Evolutionary conservation across 306 rosid species (phyloP), one percentile per base, ranked within the genome.

Genomic region (Rosa multiflora): DNA sequence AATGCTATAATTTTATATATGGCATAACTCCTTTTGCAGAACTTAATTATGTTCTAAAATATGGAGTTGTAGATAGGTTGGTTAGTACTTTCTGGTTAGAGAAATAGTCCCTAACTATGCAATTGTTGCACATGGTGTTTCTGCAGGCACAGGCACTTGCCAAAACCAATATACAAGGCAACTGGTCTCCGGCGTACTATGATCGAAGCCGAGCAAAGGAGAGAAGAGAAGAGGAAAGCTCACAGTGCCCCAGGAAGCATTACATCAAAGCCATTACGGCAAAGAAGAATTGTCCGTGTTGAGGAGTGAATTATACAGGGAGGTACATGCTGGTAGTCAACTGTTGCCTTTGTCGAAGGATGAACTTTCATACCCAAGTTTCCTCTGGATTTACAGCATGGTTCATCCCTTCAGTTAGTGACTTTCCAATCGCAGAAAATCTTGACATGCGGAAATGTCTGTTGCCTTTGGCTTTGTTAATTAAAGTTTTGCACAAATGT

Each of bases 221-320:
- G 85, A 74, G 91, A 88, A 1, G 91, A 91, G 79, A 91, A 86
- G 84, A 89, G 94, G 79, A 93, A 89, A 82, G 96, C 92, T 59
- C 99, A 93, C 84, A 93, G 94, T 55, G 87, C 97, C 70, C 96
- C 97, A 5, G 98, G 99, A 70, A 93, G 92, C 78, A 51, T 87
- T 69, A 62, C 87, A 20, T 82, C 89, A 26, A 63, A 82, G 52
- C 89, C 99, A 4, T 37, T 90, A 5, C 94, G 97, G 56, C 78
- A 35, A 72, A 75, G 82, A 86, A 89, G 89, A 88, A 90, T 95
- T 79, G 77, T 93, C 72, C 86, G 83, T 83, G 94, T 88, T 80
- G 88, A 86, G 29, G 97, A 94, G 81, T 91, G 67, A 83, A 20
- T 3, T 21, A 8, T 2, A 61, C 3, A 2, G 2, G 69, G 23